Conservation (phyloP, 768 basidiomycete species). For the Russula foetens region DNA sequence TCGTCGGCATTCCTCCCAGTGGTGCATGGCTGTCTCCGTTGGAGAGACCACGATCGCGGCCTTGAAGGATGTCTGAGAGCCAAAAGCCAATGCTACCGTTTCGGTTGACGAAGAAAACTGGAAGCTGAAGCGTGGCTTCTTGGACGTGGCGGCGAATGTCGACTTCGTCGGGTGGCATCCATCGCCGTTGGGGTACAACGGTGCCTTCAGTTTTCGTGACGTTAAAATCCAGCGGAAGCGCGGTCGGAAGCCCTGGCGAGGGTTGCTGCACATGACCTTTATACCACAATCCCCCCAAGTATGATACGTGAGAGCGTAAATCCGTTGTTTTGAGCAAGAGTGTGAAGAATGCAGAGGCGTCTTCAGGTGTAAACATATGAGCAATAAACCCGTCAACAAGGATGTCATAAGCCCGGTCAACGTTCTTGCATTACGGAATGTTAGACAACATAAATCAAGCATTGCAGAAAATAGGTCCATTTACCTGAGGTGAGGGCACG, state of each 20-base stretch:
- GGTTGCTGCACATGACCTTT: no score
- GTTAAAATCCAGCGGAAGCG: no score
- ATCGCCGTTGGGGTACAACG: no score
- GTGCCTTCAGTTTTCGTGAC: no score
- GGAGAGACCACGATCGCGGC: not conserved
- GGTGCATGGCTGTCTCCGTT: not conserved
- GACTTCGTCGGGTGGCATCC: no score
- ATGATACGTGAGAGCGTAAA: no score
- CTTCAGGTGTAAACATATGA: not conserved
- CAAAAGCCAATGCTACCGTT: not conserved
- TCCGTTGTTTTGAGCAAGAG: no score
- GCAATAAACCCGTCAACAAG: constrained; percentile 1
- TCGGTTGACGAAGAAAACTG: not conserved
- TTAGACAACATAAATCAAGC: not conserved
- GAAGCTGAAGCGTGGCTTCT: not conserved
- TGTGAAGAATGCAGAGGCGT: not conserved
- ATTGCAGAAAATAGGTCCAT: not conserved
- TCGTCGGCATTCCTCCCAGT: not conserved
- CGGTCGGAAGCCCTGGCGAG: no score
- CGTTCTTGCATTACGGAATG: not conserved
- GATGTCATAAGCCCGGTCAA: not conserved
- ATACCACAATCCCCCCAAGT: no score
- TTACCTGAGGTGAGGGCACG: not conserved
- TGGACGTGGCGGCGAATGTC: no score
- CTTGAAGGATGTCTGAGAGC: not conserved